Evolutionary conservation across 345 rosid genomes (phyloP).

Genomic region (Acer saccharum): DNA sequence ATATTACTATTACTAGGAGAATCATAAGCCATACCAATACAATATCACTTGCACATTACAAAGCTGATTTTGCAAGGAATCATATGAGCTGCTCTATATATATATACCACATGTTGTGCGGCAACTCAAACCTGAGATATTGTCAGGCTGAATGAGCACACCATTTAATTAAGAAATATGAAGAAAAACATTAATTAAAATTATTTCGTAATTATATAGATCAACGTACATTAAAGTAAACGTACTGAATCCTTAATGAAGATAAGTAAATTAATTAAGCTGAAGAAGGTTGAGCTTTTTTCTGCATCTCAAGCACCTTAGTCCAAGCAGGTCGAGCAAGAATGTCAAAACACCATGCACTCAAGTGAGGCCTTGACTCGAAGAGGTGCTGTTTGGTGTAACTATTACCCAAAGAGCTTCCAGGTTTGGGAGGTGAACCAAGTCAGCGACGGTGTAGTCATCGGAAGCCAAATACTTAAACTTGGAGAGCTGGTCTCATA

Average conservation of each 20-base stretch:
- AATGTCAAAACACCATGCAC: slow-evolving; percentile 18
- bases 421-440: slow-evolving; percentile 22
- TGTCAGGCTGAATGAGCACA: too few species aligned
- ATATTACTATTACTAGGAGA: too few species aligned
- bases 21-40: too few species aligned
- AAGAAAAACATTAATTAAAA: too few species aligned
- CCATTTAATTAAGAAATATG: too few species aligned
- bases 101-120: too few species aligned
- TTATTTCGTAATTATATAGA: too few species aligned
- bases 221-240: too few species aligned
- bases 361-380: slow-evolving; percentile 15
- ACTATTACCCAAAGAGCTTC: slow-evolving; percentile 13
- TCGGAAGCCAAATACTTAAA: slow-evolving; percentile 22
- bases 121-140: too few species aligned
- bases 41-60: too few species aligned
- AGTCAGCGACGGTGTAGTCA: slow-evolving; percentile 18
- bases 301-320: slow-evolving; percentile 22
- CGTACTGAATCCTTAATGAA: not conserved
- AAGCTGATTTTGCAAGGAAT: too few species aligned
- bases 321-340: slow-evolving; percentile 20
- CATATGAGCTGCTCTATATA: too few species aligned
- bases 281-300: not conserved
- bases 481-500: slow-evolving; percentile 19
- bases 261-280: not conserved
- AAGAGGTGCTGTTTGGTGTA: slow-evolving; percentile 16